Percentiles rank a stretch among this genome's conserved stretches.
Evolutionary conservation across 73 alveolate genomes (phyloP).

Genomic region (Paraurostyla sp.): DNA sequence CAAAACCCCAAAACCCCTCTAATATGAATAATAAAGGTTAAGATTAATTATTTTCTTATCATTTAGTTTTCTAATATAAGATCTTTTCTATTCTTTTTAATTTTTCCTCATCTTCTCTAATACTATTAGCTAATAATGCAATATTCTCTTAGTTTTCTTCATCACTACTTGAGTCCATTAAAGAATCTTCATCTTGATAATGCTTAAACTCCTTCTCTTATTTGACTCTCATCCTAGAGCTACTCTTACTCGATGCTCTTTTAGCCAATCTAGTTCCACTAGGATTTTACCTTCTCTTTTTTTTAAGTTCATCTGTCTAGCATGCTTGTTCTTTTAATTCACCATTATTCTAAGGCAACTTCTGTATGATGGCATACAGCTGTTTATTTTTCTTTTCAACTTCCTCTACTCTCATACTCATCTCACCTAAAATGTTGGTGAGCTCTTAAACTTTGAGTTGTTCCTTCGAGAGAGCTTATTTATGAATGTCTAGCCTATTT

Average conservation of each 20-base stretch:
- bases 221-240: background rate
- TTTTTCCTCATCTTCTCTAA: slow-evolving; percentile 1
- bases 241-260: too few relatives aligned
- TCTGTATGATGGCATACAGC: background rate
- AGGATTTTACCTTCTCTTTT: too few relatives aligned
- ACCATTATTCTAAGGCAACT: background rate
- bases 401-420: background rate
- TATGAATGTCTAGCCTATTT: slow-evolving; percentile 9
- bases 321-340: background rate
- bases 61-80: background rate
- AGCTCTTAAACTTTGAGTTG: background rate
- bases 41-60: too few relatives aligned
- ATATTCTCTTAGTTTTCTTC: background rate
- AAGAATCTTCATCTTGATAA: background rate
- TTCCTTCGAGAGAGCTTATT: slow-evolving; percentile 12
- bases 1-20: too few relatives aligned
- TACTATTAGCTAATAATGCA: background rate
- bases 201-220: background rate
- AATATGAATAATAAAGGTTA: too few relatives aligned
- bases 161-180: too few relatives aligned
- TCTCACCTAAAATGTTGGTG: background rate
- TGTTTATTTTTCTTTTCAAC: slow-evolving; percentile 26
- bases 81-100: slow-evolving; percentile 9
- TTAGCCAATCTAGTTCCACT: too few relatives aligned
- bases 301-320: background rate